phyloP scores from a whole-genome alignment of 108 stramenopile species.

The Pseudonitzschia multiseries region DNA sequence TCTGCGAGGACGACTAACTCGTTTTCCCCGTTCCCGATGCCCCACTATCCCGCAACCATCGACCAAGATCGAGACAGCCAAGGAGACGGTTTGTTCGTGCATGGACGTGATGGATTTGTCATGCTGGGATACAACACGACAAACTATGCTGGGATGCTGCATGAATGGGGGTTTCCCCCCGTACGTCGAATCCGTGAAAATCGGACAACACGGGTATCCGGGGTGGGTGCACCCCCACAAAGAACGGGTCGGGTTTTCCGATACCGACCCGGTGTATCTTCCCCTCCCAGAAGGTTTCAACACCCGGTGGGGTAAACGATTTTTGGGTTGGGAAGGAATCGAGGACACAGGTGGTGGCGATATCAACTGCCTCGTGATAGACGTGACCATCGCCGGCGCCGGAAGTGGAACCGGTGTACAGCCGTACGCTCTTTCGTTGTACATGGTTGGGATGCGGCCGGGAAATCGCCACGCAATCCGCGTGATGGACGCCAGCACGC shows the following conservation, averaged over 20 bases:
- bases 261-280: conserved; percentile 25
- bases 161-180: not conserved
- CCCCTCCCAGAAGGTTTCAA: conserved; percentile 6
- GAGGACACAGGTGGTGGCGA: conserved; percentile 30
- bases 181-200: not conserved
- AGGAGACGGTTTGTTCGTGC: conserved; percentile 24
- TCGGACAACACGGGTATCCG: conserved; percentile 28
- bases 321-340: conserved; percentile 16
- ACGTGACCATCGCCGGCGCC: conserved; percentile 9
- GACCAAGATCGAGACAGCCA: conserved; percentile 7
- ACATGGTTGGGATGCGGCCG: conserved; percentile 25
- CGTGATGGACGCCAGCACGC: conserved; percentile 35
- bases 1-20: no score
- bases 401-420: not conserved
- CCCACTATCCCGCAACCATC: conserved; percentile 25
- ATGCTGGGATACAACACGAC: conserved; percentile 33
- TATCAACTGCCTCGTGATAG: conserved; percentile 37
- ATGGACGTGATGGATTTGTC: conserved; percentile 39
- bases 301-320: not conserved
- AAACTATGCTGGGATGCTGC: conserved; percentile 35
- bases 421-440: conserved; percentile 21
- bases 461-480: conserved; percentile 24
- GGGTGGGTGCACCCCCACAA: conserved; percentile 23
- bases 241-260: conserved; percentile 27
- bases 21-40: conserved; percentile 23